Evolutionary conservation across 306 rosid genomes (phyloP).

Genomic region (Rosa chinensis): DNA sequence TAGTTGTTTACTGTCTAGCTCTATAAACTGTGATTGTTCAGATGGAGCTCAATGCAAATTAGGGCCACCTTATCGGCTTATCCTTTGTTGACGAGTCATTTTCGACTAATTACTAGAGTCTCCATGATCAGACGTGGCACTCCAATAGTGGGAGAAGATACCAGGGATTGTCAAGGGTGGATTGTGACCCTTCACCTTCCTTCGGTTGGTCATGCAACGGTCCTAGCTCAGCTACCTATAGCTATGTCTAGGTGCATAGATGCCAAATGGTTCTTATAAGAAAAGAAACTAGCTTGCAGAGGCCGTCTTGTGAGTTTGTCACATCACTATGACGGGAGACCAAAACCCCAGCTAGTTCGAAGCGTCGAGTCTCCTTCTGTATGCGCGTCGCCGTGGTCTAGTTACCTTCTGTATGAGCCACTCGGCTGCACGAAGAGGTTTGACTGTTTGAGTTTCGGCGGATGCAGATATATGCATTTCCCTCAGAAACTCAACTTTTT

Average conservation of each 20-base stretch:
- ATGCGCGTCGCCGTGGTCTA: neutral
- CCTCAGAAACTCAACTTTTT: neutral
- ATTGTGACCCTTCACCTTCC: slow-evolving; percentile 48
- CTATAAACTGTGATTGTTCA: neutral
- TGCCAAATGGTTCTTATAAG: neutral
- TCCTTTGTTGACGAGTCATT: slow-evolving; percentile 53
- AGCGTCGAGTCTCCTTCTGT: neutral
- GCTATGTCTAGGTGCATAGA: neutral
- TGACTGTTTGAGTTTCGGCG: neutral
- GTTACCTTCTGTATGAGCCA: neutral
- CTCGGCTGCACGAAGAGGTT: neutral
- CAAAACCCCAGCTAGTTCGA: neutral
- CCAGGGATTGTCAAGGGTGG: slow-evolving; percentile 29
- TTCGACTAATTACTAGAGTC: slow-evolving; percentile 1
- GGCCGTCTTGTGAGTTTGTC: neutral
- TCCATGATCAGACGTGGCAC: slow-evolving; percentile 19
- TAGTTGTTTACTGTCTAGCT: neutral
- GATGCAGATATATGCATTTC: neutral
- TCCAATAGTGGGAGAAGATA: slow-evolving; percentile 21
- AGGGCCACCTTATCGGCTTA: slow-evolving; percentile 26
- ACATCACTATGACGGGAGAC: neutral
- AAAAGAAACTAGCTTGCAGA: neutral
- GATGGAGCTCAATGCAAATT: slow-evolving; percentile 7
- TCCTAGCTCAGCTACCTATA: slow-evolving; percentile 7
- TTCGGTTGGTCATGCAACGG: slow-evolving; percentile 37